Evolutionary conservation across 805 yeast genomes (phyloP), one percentile per base, ranked within the genome.

Genomic region (Wickerhamomyces mucosus): DNA sequence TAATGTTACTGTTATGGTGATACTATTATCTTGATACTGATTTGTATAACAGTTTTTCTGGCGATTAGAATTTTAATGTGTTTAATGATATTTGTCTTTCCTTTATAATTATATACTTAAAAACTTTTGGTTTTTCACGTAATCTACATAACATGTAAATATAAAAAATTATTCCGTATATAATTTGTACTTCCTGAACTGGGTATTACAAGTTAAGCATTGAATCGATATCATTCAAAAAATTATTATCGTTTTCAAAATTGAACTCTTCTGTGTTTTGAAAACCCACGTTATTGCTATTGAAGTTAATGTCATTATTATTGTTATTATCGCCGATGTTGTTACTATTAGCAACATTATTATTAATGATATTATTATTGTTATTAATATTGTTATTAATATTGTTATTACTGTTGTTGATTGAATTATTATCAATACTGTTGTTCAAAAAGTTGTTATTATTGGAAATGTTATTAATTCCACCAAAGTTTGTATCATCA

Each of bases 1-100:
- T 55, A 89, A 89, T 52, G 72, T 89, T 24, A 89, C 98, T 0
- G 94, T 81, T 13, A 84, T 89, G 96, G 88, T 92, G 14, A 78
- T 88, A 5, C 40, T 42, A 19, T 50, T 63, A 12, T 49, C 43
- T 21, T 42, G 28, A 31, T 9, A 12, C 13, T 12, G 23, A 11
- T 17, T 17, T 4, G 15, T 18, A 17, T 28, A 6, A 20, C 18
- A 7, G 20, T 6, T 14, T 17, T 15, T 16, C 7, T 6, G 7
- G 17, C 6, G 13, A 18, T 9, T 20, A 31, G 29, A 27, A 17
- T 19, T 11, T 21, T 25, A 25, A 19, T 19, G 20, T 18, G 14
- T 18, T 29, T 13, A 26, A 25, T 15, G 17, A 25, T 18, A 14
- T 8, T 18, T 15, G n/a, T n/a, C n/a, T n/a, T n/a, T n/a, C n/a